These are phyloP conservation scores for Dendrobium officinale DNA, from an alignment of 106 monocot species.

Conservation along the genomic window DNA sequence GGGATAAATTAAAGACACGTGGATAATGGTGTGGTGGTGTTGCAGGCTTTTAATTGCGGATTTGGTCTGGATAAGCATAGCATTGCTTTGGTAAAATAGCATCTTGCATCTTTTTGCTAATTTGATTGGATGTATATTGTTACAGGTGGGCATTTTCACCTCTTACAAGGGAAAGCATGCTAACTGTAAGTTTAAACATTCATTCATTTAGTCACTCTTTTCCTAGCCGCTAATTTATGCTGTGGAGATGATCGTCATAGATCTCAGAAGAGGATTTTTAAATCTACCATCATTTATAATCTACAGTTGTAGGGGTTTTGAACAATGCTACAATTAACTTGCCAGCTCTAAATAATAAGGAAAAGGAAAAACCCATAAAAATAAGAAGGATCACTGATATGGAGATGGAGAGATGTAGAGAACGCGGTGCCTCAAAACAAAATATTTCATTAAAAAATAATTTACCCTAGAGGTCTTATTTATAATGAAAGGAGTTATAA, in stretches of 20 bases:
- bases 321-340: not conserved
- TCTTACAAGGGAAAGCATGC: slow-evolving; percentile 56
- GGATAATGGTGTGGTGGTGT: not conserved
- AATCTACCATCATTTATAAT: too few relatives aligned
- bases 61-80: not conserved
- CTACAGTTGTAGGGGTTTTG: not conserved
- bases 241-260: too few relatives aligned
- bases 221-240: not conserved
- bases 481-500: too few relatives aligned
- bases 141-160: slow-evolving; percentile 90
- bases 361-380: not conserved
- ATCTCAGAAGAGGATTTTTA: too few relatives aligned
- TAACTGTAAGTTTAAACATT: slow-evolving; percentile 38
- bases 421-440: too few relatives aligned
- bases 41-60: not conserved
- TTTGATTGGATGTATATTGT: slow-evolving; percentile 12
- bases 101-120: not conserved
- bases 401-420: too few relatives aligned
- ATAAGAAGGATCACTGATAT: not conserved
- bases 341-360: not conserved
- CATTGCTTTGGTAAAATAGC: not conserved
- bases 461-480: too few relatives aligned
- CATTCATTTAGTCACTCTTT: not conserved
- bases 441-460: too few relatives aligned
- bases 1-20: not conserved